Conservation (phyloP, 371 early-diverging fungal genomes). For the Syncephalastrum racemosum region DNA sequence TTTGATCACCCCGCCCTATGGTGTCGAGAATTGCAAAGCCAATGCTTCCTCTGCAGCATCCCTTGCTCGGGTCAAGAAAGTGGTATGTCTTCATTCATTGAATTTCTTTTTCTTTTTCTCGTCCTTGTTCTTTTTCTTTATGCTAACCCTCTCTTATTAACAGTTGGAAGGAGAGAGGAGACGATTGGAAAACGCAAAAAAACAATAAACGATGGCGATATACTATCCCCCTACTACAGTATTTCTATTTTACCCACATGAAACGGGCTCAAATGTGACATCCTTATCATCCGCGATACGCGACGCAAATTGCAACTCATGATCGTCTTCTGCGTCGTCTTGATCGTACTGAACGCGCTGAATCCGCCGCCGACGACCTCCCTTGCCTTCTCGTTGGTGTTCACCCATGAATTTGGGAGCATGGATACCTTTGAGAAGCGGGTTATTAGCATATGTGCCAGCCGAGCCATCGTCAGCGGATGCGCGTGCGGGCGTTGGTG, state of each 20-base stretch:
- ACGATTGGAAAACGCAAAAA: conserved; percentile 38
- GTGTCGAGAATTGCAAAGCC: conserved; percentile 69
- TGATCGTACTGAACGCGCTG: conserved; percentile 33
- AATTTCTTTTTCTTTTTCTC: too few relatives aligned
- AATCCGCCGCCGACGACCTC: conserved; percentile 22
- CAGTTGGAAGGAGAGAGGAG: conserved; percentile 62
- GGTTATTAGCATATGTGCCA: conserved; percentile 47
- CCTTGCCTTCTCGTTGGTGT: conserved; percentile 13
- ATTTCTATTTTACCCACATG: conserved; percentile 3
- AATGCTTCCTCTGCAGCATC: conserved; percentile 58
- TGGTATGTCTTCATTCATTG: too few relatives aligned
- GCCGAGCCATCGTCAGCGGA: conserved; percentile 19
- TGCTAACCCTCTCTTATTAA: background rate
- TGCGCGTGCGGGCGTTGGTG: conserved; percentile 1
- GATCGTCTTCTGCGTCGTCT: conserved; percentile 16
- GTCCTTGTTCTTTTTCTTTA: conserved; percentile 2
- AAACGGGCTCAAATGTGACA: conserved; percentile 14
- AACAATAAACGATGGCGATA: conserved; percentile 6
- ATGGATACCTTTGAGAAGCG: conserved; percentile 33
- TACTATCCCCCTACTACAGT: too few relatives aligned
- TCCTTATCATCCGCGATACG: conserved; percentile 27
- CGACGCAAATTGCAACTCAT: conserved; percentile 25
- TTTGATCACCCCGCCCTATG: conserved; percentile 75
- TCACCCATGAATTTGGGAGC: conserved; percentile 37
- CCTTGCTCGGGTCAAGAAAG: conserved; percentile 76